Base-by-base conservation (phyloP, 371 early-diverging fungal genomes). In the Mortierella sp. region DNA sequence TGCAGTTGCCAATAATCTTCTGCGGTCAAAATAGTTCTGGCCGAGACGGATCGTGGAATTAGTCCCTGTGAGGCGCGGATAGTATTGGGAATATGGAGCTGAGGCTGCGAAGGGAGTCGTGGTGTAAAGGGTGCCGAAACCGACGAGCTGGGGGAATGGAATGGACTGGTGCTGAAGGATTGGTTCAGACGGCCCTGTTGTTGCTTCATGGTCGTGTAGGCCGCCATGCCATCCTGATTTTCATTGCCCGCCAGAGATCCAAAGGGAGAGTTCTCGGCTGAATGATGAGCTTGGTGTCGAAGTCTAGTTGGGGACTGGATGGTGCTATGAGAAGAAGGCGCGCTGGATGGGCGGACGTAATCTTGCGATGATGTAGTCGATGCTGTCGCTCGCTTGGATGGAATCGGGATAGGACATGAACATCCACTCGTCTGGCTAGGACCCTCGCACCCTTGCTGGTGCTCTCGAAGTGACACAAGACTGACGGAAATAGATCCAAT, bases 71-170 rank as follows among this genome's bases (percentile, higher is more conserved):
- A 71, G 43, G 59, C 43, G 28, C 72, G 46, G 34, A 69, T 26
- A 26, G 71, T 37, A 24, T 53, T 76, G 28, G 64, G 34, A 9
- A 46, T 64, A 16, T 70, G 46, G 10, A 72, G 19, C 21, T 78
- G 79, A 69, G 86, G 86, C 26, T 85, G 86, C 0, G 72, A 76
- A 13, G 86, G 86, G 2, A 85, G 77, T 19, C 86, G 81, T 2
- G 86, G 76, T 40, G 86, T 81, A 64, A 81, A 85, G 1, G 86
- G 57, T 0, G 81, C 86, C 14, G 86, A 85, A 21, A 81, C 72
- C 0, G 81, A 85, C 0, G 81, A 76, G 53, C 72, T 81, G 28
- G 81, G 77, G 0, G 86, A 81, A 61, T 78, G 86, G 28, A 59
- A 69, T 1, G 80, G 83, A 44, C 83, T 76, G 3, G 48, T 43